phyloP scores from a whole-genome alignment of 805 yeast genomes.

The Teunomyces funiuensis region DNA sequence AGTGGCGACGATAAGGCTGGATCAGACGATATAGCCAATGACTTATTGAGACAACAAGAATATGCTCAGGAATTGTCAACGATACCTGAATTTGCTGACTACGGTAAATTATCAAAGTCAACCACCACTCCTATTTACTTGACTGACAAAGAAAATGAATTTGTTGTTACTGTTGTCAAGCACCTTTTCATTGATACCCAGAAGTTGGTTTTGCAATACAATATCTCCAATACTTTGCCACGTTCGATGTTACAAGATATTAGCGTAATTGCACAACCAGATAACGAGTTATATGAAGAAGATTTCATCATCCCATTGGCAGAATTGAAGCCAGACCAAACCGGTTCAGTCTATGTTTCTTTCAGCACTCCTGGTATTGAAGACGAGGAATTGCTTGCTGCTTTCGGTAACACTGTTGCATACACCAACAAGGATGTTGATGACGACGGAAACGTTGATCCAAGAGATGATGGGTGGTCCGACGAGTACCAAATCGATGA shows the following conservation, averaged over 20 bases:
- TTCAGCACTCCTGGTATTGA: constrained; percentile 59
- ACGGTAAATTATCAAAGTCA: constrained; percentile 75
- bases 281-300: constrained; percentile 56
- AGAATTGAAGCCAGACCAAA: constrained; percentile 65
- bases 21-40: constrained; percentile 19
- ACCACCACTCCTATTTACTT: constrained; percentile 59
- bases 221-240: constrained; percentile 79
- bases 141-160: constrained; percentile 92
- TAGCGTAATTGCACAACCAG: constrained; percentile 65
- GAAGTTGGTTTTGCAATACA: constrained; percentile 75
- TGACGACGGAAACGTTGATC: constrained; percentile 62
- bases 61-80: constrained; percentile 67
- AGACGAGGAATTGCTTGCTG: constrained; percentile 32
- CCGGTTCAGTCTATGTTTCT: constrained; percentile 77
- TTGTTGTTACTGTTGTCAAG: constrained; percentile 79
- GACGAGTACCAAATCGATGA: constrained; percentile 93
- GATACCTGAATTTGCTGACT: constrained; percentile 69
- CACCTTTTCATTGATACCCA: constrained; percentile 72
- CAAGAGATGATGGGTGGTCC: constrained; percentile 77
- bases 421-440: constrained; percentile 81
- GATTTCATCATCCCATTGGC: constrained; percentile 76
- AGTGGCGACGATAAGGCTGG: constrained; percentile 23
- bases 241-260: constrained; percentile 79
- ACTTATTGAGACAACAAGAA: constrained; percentile 54
- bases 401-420: constrained; percentile 65